phyloP scores from a whole-genome alignment of 139 green algal genomes.

The Microglena sp. region DNA sequence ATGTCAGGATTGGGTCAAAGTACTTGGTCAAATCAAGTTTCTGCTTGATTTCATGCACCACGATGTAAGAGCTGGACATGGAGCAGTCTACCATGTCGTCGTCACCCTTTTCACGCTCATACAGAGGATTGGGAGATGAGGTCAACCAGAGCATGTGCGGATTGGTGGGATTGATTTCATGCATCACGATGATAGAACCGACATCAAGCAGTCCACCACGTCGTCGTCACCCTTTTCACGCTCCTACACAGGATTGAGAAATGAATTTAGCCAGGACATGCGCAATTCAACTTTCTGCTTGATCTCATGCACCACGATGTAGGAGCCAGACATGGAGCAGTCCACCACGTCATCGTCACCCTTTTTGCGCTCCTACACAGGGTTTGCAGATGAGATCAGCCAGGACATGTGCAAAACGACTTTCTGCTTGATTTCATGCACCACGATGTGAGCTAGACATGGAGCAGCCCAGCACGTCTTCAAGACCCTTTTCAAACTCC shows the following conservation, averaged over 20 bases:
- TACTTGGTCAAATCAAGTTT: conserved; percentile 88
- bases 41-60: conserved; percentile 79
- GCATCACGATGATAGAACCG: conserved; percentile 52
- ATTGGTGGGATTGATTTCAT: conserved; percentile 89
- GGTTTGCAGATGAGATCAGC: no score
- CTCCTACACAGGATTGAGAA: conserved; percentile 10
- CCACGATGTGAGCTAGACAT: conserved; percentile 36
- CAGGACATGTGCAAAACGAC: conserved; percentile 95
- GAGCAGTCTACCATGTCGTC: conserved; percentile 86
- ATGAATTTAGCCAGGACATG: no score
- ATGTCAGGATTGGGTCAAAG: conserved; percentile 60
- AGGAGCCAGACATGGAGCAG: conserved; percentile 38
- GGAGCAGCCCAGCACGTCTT: conserved; percentile 82
- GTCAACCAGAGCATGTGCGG: no score
- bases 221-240: conserved; percentile 52
- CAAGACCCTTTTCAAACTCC: conserved; percentile 19
- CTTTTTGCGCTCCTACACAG: conserved; percentile 5
- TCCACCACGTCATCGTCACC: conserved; percentile 79
- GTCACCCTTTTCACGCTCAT: conserved; percentile 2
- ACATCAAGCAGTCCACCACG: conserved; percentile 69
- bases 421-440: conserved; percentile 78
- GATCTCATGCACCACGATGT: conserved; percentile 75
- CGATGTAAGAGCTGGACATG: conserved; percentile 36
- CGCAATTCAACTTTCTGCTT: conserved; percentile 79
- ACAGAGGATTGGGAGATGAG: no score